Evolutionary conservation across 768 basidiomycete genomes (phyloP).

Genomic region (Suillus weaverae): DNA sequence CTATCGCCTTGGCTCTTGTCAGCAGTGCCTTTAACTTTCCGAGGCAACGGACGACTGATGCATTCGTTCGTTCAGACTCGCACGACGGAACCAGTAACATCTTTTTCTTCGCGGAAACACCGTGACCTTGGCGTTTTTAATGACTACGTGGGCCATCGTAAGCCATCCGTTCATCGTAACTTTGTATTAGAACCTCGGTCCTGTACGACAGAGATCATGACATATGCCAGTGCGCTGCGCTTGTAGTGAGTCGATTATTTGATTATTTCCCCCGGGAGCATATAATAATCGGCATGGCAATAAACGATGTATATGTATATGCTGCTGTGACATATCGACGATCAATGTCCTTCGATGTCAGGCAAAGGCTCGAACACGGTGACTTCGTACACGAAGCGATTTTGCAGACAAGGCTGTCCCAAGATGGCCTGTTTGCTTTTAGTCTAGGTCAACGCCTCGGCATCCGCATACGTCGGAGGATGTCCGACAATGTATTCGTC

Average conservation of each 20-base stretch:
- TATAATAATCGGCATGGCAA: background rate
- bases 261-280: background rate
- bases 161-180: background rate
- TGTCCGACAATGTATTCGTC: background rate
- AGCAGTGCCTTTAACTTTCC: background rate
- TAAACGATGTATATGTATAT: background rate
- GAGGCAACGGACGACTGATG: background rate
- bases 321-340: background rate
- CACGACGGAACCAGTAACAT: background rate
- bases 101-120: background rate
- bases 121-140: background rate
- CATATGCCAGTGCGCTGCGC: background rate
- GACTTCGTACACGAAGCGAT: background rate
- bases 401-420: background rate
- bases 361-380: background rate
- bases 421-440: background rate
- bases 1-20: background rate
- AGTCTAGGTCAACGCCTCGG: background rate
- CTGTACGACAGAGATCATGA: background rate
- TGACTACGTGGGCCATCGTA: background rate
- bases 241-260: background rate
- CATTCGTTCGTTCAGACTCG: background rate
- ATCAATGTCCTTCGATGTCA: background rate
- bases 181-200: background rate
- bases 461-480: background rate